Conservation (phyloP, 202 grass and related monocot species). For the Saccharum hybrid region DNA sequence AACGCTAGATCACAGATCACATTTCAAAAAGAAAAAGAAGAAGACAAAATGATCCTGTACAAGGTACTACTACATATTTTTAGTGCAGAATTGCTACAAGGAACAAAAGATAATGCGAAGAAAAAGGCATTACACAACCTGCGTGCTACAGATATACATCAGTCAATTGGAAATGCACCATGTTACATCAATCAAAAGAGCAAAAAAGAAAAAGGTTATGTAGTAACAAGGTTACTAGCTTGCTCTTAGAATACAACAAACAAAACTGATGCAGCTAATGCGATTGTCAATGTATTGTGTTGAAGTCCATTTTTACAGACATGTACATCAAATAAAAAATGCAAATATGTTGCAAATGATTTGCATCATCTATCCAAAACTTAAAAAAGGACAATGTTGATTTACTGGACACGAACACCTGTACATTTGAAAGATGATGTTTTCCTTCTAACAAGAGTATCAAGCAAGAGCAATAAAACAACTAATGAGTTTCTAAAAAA, state of each 20-base stretch:
- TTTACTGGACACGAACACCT: slow-evolving; percentile 11
- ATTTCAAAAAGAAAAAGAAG: not conserved
- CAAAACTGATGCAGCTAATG: not conserved
- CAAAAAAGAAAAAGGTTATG: not conserved
- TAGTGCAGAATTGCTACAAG: not conserved
- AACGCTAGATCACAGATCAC: not conserved
- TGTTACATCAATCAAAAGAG: not conserved
- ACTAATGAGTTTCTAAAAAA: slow-evolving; percentile 24
- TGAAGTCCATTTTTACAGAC: not conserved
- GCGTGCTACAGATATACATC: not conserved
- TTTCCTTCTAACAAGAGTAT: slow-evolving; percentile 5
- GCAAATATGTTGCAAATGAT: slow-evolving; percentile 20
- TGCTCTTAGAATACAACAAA: not conserved
- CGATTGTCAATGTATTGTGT: slow-evolving; percentile 2
- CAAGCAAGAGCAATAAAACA: slow-evolving; percentile 2
- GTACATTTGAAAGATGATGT: slow-evolving; percentile 14
- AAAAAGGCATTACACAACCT: not conserved
- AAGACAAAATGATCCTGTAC: not conserved
- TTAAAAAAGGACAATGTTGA: not conserved
- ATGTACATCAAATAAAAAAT: not conserved
- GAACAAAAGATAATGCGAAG: not conserved
- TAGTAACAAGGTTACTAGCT: slow-evolving; percentile 15
- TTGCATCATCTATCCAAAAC: not conserved
- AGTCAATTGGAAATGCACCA: not conserved
- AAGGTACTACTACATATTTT: not conserved